phyloP scores from a whole-genome alignment of 2,329 filamentous ascomycete species.

The Chaetomium olivaceum region DNA sequence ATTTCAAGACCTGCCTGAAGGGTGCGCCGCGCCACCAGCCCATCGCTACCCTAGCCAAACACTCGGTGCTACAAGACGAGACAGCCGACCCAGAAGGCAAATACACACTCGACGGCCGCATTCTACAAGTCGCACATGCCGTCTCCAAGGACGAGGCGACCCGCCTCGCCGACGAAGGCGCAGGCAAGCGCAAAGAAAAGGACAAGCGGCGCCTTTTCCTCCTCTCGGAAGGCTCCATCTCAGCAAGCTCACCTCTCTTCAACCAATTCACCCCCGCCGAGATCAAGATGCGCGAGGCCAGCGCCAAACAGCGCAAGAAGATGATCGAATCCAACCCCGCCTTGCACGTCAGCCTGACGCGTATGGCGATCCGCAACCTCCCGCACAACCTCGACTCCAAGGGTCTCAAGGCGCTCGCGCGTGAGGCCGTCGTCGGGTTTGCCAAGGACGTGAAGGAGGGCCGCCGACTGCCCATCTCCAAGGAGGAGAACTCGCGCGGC shows the following conservation, averaged over 20 bases:
- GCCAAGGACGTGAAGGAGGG: conserved; percentile 84
- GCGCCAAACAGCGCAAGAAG: conserved; percentile 81
- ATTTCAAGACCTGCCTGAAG: conserved; percentile 75
- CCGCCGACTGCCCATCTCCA: conserved; percentile 75
- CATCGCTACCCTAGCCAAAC: conserved; percentile 56
- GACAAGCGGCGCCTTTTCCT: conserved; percentile 91
- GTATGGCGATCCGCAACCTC: conserved; percentile 88
- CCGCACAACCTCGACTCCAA: conserved; percentile 82
- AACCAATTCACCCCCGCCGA: conserved; percentile 75
- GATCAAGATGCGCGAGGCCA: conserved; percentile 83
- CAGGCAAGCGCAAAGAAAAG: conserved; percentile 67
- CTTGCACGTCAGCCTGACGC: conserved; percentile 83
- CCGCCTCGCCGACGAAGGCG: conserved; percentile 71
- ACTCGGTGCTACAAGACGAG: conserved; percentile 87
- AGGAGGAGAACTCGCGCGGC: conserved; percentile 81
- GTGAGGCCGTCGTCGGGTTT: conserved; percentile 92
- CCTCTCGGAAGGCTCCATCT: conserved; percentile 80
- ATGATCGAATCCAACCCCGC: conserved; percentile 89
- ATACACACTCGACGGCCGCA: conserved; percentile 88
- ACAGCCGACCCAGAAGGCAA: conserved; percentile 75
- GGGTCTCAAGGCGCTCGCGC: conserved; percentile 85
- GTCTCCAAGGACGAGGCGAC: conserved; percentile 81
- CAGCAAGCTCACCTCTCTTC: conserved; percentile 75
- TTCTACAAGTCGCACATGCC: conserved; percentile 80
- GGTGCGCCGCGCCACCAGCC: conserved; percentile 65